A percentile compares a stretch with the other conserved stretches of the same genome.
phyloP scores from a whole-genome alignment of 805 yeast genomes.

The Starmerella riodocensis region DNA sequence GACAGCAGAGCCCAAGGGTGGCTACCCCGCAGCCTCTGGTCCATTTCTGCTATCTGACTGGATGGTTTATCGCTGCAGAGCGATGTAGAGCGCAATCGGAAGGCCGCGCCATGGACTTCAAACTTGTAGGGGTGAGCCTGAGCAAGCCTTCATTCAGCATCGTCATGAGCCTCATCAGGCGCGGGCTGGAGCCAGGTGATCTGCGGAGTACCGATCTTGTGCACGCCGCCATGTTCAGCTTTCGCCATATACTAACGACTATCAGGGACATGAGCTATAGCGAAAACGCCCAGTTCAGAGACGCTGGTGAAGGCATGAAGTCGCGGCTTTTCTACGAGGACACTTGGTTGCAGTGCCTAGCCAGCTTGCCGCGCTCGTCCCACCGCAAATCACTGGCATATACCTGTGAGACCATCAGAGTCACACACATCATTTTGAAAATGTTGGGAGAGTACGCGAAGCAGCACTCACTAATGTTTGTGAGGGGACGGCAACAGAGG shows the following conservation, averaged over 20 bases:
- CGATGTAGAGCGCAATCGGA: conserved; percentile 26
- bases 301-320: conserved; percentile 45
- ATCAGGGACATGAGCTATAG: conserved; percentile 32
- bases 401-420: conserved; percentile 46
- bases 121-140: conserved; percentile 33
- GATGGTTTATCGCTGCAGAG: conserved; percentile 71
- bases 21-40: conserved; percentile 20
- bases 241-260: conserved; percentile 45
- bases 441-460: conserved; percentile 54
- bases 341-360: conserved; percentile 41
- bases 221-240: conserved; percentile 57
- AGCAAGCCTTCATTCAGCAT: conserved; percentile 49
- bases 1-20: conserved; percentile 28
- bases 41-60: conserved; percentile 45
- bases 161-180: conserved; percentile 33
- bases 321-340: conserved; percentile 60
- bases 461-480: conserved; percentile 39
- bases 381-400: conserved; percentile 49
- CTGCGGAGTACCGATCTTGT: conserved; percentile 41
- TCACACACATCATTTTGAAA: conserved; percentile 51
- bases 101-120: conserved; percentile 24
- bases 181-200: conserved; percentile 26
- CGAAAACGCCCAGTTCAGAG: conserved; percentile 34
- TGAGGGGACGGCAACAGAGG: conserved; percentile 36
- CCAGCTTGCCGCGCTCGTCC: conserved; percentile 50